Conservation (phyloP, 2,329 filamentous ascomycete species). For the Orbilia oligospora region DNA sequence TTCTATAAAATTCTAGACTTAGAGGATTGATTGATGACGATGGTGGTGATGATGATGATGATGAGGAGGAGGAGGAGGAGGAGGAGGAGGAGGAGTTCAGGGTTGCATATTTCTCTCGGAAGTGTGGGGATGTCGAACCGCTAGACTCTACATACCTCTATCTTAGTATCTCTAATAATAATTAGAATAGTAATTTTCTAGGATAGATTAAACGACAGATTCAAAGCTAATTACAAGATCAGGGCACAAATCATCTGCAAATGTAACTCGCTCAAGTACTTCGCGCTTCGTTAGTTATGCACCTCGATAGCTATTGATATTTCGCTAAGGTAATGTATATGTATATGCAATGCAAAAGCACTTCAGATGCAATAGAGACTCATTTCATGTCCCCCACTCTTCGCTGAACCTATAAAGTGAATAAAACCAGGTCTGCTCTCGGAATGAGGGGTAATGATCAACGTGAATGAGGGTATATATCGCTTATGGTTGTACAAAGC, state of each 20-base stretch:
- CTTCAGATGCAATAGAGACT: conserved; percentile 50
- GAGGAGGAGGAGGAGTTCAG: conserved; percentile 43
- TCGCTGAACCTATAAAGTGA: neutral
- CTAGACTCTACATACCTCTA: neutral
- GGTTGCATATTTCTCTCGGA: conserved; percentile 4
- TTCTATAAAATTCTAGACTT: neutral
- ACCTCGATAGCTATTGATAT: too few species aligned
- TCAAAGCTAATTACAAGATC: neutral
- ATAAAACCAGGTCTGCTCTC: neutral
- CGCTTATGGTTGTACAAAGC: conserved; percentile 9
- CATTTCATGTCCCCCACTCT: conserved; percentile 16
- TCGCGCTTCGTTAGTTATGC: too few species aligned
- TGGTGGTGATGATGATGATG: too few species aligned
- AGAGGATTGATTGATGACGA: too few species aligned
- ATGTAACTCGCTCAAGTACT: neutral
- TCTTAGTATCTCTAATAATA: too few species aligned
- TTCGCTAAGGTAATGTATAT: conserved; percentile 37
- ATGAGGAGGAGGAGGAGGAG: too few species aligned
- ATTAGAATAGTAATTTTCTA: neutral
- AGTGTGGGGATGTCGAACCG: neutral
- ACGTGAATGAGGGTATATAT: conserved; percentile 1
- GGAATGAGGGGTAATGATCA: conserved; percentile 12
- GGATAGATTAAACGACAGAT: neutral
- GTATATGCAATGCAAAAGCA: conserved; percentile 14
- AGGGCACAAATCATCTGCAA: too few species aligned